phyloP scores from a whole-genome alignment of 805 yeast genomes.

The Saturnispora saitoi region DNA sequence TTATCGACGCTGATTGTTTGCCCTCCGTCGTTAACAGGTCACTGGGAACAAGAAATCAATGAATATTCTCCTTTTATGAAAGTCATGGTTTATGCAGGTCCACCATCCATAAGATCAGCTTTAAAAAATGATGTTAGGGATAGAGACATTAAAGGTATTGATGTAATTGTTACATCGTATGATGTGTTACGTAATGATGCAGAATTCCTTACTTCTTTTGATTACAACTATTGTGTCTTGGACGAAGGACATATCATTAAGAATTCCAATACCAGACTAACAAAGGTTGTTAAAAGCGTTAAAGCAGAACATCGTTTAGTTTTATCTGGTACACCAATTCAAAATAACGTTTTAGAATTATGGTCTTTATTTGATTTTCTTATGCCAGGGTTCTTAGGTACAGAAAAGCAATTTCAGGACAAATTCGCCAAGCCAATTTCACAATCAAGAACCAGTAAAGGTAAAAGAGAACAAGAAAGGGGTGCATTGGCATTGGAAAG shows the following conservation, averaged over 20 bases:
- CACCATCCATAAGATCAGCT: constrained; percentile 61
- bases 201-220: constrained; percentile 46
- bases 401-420: constrained; percentile 89
- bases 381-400: constrained; percentile 98
- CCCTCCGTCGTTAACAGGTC: constrained; percentile 97
- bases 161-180: constrained; percentile 87
- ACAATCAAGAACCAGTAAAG: constrained; percentile 81
- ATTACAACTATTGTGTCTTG: constrained; percentile 87
- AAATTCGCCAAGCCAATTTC: constrained; percentile 97
- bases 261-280: constrained; percentile 78
- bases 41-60: constrained; percentile 93
- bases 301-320: constrained; percentile 85
- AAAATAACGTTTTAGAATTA: constrained; percentile 88
- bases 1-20: constrained; percentile 84
- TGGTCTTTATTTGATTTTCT: constrained; percentile 97
- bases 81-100: constrained; percentile 87
- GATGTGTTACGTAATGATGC: constrained; percentile 94
- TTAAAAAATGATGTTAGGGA: constrained; percentile 43
- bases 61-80: constrained; percentile 84
- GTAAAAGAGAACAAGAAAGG: constrained; percentile 90
- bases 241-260: constrained; percentile 98
- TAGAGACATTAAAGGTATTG: constrained; percentile 32
- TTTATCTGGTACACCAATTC: constrained; percentile 96
- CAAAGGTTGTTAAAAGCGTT: constrained; percentile 77
- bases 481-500: constrained; percentile 96